Evolutionary conservation across 805 yeast genomes (phyloP).

Genomic region (Debaryomyces maramus): DNA sequence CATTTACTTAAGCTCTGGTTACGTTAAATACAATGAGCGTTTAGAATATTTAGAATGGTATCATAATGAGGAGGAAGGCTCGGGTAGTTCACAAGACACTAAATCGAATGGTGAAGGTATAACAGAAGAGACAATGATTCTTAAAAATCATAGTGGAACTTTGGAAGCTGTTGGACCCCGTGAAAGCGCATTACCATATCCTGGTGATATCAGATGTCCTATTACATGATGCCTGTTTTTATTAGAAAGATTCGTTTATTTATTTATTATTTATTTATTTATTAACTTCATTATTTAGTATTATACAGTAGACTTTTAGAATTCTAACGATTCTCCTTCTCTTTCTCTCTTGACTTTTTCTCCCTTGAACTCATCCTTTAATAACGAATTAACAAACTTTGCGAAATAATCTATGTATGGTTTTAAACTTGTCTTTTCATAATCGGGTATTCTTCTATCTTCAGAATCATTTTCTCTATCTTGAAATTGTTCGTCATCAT

Average conservation of each 20-base stretch:
- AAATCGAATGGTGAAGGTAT: too few species aligned
- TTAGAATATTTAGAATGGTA: constrained; percentile 69
- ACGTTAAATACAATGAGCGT: constrained; percentile 49
- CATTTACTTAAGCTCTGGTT: constrained; percentile 57
- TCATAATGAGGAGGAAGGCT: constrained; percentile 39
- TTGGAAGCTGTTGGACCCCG: constrained; percentile 24
- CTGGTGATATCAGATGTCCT: constrained; percentile 15
- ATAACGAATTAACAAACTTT: constrained; percentile 56
- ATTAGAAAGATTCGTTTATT: not conserved
- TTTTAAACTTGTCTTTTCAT: constrained; percentile 66
- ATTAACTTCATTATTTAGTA: not conserved
- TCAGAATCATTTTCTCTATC: constrained; percentile 21
- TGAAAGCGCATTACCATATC: not conserved
- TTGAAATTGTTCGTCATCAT: constrained; percentile 24
- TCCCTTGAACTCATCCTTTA: constrained; percentile 52
- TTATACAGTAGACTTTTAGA: constrained; percentile 18
- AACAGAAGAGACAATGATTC: constrained; percentile 31
- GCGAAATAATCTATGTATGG: constrained; percentile 70
- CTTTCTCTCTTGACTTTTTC: constrained; percentile 32
- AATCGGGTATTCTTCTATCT: constrained; percentile 37
- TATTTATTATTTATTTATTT: not conserved
- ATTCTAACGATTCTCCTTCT: constrained; percentile 34
- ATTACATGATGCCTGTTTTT: constrained; percentile 8
- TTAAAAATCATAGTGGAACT: constrained; percentile 39
- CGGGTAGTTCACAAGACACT: constrained; percentile 14